phyloP scores from a whole-genome alignment of 2,329 filamentous ascomycete genomes.

The Paracamarosporium sp. region DNA sequence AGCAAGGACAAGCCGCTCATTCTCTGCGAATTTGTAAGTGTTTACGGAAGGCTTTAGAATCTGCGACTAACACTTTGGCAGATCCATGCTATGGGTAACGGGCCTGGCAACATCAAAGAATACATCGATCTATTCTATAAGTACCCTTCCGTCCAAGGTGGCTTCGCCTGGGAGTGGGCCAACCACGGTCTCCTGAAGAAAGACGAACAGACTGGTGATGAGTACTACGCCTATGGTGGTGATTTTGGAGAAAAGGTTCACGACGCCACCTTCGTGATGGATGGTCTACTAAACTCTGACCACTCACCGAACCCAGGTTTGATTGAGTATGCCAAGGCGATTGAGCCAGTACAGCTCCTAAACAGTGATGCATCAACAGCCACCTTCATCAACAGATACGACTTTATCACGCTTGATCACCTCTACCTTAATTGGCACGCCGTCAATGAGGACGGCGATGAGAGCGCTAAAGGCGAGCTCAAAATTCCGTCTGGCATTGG shows the following conservation, averaged over 20 bases:
- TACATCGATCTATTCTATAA: constrained; percentile 70
- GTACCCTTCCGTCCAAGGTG: constrained; percentile 69
- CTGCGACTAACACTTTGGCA: constrained; percentile 10
- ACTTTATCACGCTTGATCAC: constrained; percentile 48
- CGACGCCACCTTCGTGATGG: constrained; percentile 54
- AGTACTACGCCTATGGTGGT: constrained; percentile 53
- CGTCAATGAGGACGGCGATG: not conserved
- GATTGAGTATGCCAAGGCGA: constrained; percentile 53
- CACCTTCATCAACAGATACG: constrained; percentile 42
- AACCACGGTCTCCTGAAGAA: constrained; percentile 53
- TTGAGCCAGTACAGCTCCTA: constrained; percentile 50
- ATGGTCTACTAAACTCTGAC: constrained; percentile 51
- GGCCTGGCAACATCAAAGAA: constrained; percentile 72
- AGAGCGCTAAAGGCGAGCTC: constrained; percentile 11
- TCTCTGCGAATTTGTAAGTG: constrained; percentile 58
- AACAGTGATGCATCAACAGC: constrained; percentile 27
- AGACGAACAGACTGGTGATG: constrained; percentile 44
- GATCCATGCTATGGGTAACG: constrained; percentile 74
- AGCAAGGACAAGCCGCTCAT: constrained; percentile 61
- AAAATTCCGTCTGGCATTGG: constrained; percentile 32
- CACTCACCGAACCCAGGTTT: constrained; percentile 51
- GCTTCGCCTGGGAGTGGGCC: constrained; percentile 58
- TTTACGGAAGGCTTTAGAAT: not conserved
- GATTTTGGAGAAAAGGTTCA: constrained; percentile 52
- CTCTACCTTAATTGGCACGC: constrained; percentile 28